These are phyloP conservation scores for Trichosanthes truncata DNA, from an alignment of 306 rosid species.

Conservation along the genomic window DNA sequence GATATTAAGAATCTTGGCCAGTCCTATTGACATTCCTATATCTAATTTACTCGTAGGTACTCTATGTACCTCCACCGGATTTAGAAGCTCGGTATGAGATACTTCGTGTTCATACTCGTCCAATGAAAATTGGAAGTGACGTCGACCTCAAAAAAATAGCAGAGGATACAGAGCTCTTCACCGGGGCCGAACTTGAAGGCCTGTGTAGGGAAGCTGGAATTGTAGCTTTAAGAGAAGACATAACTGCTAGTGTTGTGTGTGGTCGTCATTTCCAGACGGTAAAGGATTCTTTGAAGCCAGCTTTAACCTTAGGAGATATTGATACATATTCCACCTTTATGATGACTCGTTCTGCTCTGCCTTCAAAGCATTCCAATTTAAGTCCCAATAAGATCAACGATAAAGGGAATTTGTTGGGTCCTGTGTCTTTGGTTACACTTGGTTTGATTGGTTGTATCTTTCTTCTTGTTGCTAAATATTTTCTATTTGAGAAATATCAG, in stretches of 20 bases:
- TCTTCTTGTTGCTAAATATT: conserved; percentile 24
- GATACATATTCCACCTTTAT: conserved; percentile 43
- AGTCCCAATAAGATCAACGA: conserved; percentile 8
- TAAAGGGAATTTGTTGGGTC: conserved; percentile 1
- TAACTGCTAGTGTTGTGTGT: conserved; percentile 41
- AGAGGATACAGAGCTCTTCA: conserved; percentile 65
- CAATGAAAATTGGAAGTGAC: conserved; percentile 42
- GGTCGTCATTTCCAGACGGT: conserved; percentile 58
- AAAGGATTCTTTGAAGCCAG: conserved; percentile 53
- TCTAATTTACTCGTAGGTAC: conserved; percentile 39
- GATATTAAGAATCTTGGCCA: not conserved
- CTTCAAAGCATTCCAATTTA: conserved; percentile 16
- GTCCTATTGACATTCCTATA: not conserved
- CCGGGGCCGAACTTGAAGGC: conserved; percentile 88
- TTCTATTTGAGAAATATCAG: not conserved
- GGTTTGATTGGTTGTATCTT: conserved; percentile 24
- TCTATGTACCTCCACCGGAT: conserved; percentile 93
- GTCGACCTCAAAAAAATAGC: conserved; percentile 65
- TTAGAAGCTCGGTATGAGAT: conserved; percentile 73
- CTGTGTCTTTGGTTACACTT: conserved; percentile 24
- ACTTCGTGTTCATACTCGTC: conserved; percentile 61
- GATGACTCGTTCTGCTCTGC: conserved; percentile 33
- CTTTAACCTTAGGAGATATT: conserved; percentile 41
- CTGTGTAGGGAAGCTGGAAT: conserved; percentile 81
- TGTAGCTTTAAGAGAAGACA: conserved; percentile 76